Evolutionary conservation across 371 early-diverging fungal species (phyloP), one percentile per base, ranked within the genome.

Genomic region (Mucor plumbeus): DNA sequence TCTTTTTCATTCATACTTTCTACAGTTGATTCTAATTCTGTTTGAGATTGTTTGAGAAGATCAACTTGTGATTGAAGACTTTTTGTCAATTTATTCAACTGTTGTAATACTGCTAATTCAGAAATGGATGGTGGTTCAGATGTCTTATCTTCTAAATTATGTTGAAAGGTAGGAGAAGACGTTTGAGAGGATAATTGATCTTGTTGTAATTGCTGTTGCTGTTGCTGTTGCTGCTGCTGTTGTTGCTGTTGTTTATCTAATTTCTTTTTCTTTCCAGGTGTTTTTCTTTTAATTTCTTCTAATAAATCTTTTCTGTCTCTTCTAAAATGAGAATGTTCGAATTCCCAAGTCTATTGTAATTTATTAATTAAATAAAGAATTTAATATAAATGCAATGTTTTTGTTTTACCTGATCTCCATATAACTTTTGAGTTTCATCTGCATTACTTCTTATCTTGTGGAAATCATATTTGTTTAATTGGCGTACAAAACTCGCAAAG

Each of bases 391-490:
- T 3, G 15, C 3, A 19, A 14, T 31, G 17, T 4, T 0, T 6
- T 15, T n/a, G 10, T 59, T 19, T 56, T 70, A 88, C 89, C 79
- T 87, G 87, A 59, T 90, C 90, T 15, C 90, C 90, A 66, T 90
- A 85, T 5, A 80, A 71, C 61, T 76, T 75, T 13, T 76, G 80
- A 39, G 77, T 74, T 47, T 90, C 88, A n/a, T 89, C 88, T 7
- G 83, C 76, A 44, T 77, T 83, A 31, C 55, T 71, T 66, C 87
- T 70, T 54, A 94, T 85, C 78, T 95, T 96, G 82, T 95, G 94
- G 73, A 98, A 97, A 69, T 92, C 99, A 68, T 98, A 98, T 81
- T 94, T 98, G 81, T 98, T 98, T 6, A 98, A 85, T 73, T 98
- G 99, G 19, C 99, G 88, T 21, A 97, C 94, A 86, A 98, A 97